Conservation (phyloP, 257 asterid genomes). For the Nicotiana otophora region DNA sequence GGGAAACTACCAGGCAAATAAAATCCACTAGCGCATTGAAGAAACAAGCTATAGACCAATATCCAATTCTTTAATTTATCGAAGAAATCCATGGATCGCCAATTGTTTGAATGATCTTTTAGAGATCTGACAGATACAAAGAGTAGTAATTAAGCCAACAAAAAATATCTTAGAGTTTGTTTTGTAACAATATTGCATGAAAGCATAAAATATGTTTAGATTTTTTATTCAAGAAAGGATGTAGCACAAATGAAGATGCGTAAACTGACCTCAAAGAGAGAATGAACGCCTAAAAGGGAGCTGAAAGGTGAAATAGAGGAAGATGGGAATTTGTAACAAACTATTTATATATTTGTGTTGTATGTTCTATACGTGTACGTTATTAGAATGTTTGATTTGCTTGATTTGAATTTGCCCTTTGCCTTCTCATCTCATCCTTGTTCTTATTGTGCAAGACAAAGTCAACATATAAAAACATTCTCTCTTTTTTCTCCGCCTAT, state of each 20-base stretch:
- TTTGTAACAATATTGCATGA: not conserved
- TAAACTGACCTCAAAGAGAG: not conserved
- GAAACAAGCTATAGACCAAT: not conserved
- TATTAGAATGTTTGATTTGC: not conserved
- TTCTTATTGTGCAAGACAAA: too few relatives aligned
- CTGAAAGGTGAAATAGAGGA: not conserved
- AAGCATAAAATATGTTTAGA: not conserved
- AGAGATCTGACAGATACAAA: not conserved
- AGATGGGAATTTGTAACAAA: slow-evolving; percentile 3
- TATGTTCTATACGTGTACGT: not conserved
- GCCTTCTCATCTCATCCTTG: not conserved
- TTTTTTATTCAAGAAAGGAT: not conserved
- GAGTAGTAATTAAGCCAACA: not conserved
- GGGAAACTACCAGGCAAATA: slow-evolving; percentile 30
- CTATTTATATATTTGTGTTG: not conserved
- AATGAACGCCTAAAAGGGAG: not conserved
- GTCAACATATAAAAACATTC: too few relatives aligned
- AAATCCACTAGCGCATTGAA: slow-evolving; percentile 11
- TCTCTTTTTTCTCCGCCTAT: too few relatives aligned
- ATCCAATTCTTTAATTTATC: slow-evolving; percentile 7
- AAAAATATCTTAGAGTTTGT: not conserved
- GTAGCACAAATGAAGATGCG: not conserved
- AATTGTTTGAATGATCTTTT: not conserved
- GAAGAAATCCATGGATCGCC: slow-evolving; percentile 11
- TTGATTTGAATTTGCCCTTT: not conserved